phyloP scores from a whole-genome alignment of 2,329 filamentous ascomycete genomes.

The Pyrenophora tritici-repentis region DNA sequence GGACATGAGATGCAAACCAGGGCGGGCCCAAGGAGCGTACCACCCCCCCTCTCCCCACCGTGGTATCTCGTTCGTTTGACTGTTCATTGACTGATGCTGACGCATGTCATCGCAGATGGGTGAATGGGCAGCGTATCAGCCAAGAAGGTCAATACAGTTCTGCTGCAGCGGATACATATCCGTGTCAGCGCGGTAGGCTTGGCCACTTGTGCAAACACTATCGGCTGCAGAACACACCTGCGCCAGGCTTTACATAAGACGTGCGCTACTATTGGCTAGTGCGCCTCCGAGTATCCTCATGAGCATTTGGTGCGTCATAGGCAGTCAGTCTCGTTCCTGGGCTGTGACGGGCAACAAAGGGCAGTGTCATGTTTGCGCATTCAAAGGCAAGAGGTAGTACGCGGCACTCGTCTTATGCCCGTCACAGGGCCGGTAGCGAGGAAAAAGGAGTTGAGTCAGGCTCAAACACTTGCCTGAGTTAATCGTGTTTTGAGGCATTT shows the following conservation, averaged over 20 bases:
- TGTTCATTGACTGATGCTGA: neutral
- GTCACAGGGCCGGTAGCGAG: too few species aligned
- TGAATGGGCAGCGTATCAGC: conserved; percentile 2
- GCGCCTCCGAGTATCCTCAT: conserved; percentile 1
- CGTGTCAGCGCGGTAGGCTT: neutral
- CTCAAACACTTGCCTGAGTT: neutral
- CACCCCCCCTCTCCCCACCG: too few species aligned
- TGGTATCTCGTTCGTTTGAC: too few species aligned
- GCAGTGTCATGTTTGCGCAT: neutral
- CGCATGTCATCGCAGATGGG: neutral
- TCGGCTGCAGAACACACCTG: conserved; percentile 11
- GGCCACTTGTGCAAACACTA: neutral
- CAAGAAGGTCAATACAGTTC: conserved; percentile 7
- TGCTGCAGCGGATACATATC: conserved; percentile 22
- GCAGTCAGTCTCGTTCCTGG: neutral
- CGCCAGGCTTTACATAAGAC: conserved; percentile 15
- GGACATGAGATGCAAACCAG: too few species aligned
- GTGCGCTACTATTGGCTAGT: conserved; percentile 18
- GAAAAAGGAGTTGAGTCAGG: neutral
- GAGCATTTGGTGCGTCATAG: neutral
- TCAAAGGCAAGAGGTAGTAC: neutral
- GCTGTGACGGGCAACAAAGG: neutral
- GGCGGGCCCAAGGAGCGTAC: too few species aligned
- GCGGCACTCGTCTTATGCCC: neutral
- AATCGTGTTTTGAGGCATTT: conserved; percentile 30